Percentiles rank a stretch among this genome's conserved stretches.
These are phyloP conservation scores for Dichotomopilus funicola DNA, from an alignment of 2,329 filamentous ascomycete species.

Conservation along the genomic window DNA sequence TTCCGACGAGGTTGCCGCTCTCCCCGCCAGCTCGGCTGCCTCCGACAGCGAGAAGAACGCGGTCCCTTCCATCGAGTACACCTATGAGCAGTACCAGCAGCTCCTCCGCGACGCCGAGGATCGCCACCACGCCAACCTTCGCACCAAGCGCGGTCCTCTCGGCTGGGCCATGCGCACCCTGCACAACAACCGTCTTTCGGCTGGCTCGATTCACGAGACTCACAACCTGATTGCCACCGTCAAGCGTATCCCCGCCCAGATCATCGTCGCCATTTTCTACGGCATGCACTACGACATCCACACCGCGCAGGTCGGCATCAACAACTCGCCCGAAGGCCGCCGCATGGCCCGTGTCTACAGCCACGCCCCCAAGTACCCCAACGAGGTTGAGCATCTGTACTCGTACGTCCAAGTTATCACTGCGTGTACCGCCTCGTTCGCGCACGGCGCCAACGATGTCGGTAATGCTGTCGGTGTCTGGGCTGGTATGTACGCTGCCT, in stretches of 20 bases:
- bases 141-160: conserved; percentile 58
- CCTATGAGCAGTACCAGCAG: conserved; percentile 49
- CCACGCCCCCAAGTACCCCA: conserved; percentile 57
- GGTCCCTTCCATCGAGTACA: neutral
- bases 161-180: conserved; percentile 78
- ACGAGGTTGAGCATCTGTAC: conserved; percentile 64
- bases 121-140: conserved; percentile 55
- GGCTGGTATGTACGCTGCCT: conserved; percentile 64
- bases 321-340: conserved; percentile 64
- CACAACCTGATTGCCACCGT: conserved; percentile 59
- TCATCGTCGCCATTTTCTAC: conserved; percentile 60
- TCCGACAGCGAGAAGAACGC: conserved; percentile 36
- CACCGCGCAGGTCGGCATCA: conserved; percentile 62
- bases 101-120: conserved; percentile 45
- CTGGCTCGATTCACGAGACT: conserved; percentile 67
- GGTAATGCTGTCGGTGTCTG: conserved; percentile 64
- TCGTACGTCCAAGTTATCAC: conserved; percentile 61
- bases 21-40: conserved; percentile 20
- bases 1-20: conserved; percentile 38
- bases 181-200: conserved; percentile 64
- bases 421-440: conserved; percentile 66
- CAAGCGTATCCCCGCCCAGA: conserved; percentile 63
- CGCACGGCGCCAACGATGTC: conserved; percentile 72
- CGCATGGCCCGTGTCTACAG: conserved; percentile 65
- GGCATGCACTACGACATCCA: conserved; percentile 80